phyloP scores from a whole-genome alignment of 2,329 filamentous ascomycete genomes.

The Metarhizium brunneum region DNA sequence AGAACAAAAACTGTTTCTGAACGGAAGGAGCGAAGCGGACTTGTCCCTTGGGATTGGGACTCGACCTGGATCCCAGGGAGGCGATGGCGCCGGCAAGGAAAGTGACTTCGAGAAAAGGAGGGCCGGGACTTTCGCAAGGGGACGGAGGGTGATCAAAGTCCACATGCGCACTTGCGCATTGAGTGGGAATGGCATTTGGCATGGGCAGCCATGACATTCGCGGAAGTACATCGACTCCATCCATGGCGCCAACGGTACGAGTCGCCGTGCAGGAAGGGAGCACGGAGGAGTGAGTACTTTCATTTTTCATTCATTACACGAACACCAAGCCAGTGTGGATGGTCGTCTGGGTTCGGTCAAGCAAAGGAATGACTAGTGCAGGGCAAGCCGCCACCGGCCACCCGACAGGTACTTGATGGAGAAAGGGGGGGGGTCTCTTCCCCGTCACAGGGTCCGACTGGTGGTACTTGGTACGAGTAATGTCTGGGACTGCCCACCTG shows the following conservation, averaged over 20 bases:
- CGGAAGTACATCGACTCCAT: neutral
- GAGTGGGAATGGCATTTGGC: neutral
- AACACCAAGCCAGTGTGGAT: neutral
- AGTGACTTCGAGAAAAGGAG: conserved; percentile 5
- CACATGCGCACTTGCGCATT: neutral
- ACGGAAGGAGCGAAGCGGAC: conserved; percentile 6
- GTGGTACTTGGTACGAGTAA: neutral
- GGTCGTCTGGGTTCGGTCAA: neutral
- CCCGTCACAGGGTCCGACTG: neutral
- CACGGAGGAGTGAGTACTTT: neutral
- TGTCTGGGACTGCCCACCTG: neutral
- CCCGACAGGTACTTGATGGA: neutral
- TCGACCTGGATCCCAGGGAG: neutral
- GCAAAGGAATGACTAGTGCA: neutral
- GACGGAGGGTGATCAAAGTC: conserved; percentile 6
- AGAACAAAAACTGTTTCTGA: conserved; percentile 5
- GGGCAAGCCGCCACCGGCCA: neutral
- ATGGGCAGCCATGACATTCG: neutral
- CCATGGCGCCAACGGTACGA: neutral
- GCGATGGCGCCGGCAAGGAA: conserved; percentile 4
- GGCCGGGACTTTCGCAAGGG: conserved; percentile 7
- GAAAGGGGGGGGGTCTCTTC: neutral
- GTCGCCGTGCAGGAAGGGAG: neutral
- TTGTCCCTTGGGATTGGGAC: neutral
- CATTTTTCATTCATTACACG: neutral